A percentile compares a stretch with the other conserved stretches of the same genome.
phyloP scores from a whole-genome alignment of 441 rosid species.

The Iberis amara region DNA sequence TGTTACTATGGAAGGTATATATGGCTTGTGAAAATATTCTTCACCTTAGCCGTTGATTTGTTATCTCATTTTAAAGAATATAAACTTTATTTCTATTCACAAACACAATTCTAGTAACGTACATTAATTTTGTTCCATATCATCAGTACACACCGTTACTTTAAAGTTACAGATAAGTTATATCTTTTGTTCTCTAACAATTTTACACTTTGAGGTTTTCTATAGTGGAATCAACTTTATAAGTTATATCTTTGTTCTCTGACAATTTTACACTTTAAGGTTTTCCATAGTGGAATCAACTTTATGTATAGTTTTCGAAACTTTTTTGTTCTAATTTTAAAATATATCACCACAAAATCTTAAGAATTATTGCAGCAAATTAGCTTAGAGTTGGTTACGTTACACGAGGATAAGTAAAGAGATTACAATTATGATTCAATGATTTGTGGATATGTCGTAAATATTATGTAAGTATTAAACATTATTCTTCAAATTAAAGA shows the following conservation, averaged over 20 bases:
- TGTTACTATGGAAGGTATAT: too few species aligned
- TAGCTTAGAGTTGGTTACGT: background rate
- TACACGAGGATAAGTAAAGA: background rate
- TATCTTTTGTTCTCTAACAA: slow-evolving; percentile 23
- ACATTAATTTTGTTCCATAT: slow-evolving; percentile 24
- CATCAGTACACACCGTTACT: slow-evolving; percentile 27
- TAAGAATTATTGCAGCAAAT: background rate
- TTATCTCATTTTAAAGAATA: slow-evolving; percentile 23
- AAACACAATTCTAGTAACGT: slow-evolving; percentile 26
- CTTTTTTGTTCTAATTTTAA: background rate
- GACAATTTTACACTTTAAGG: too few species aligned
- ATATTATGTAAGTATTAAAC: background rate
- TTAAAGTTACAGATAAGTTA: slow-evolving; percentile 22
- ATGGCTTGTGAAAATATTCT: slow-evolving; percentile 18
- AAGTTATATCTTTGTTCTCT: slow-evolving; percentile 6
- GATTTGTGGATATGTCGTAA: background rate
- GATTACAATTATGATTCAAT: background rate
- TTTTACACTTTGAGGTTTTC: slow-evolving; percentile 10
- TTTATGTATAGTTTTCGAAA: too few species aligned
- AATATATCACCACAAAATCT: background rate
- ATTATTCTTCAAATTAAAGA: background rate
- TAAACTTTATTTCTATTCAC: slow-evolving; percentile 32
- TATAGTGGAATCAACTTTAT: slow-evolving; percentile 18
- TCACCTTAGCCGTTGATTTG: slow-evolving; percentile 28
- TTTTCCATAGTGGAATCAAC: too few species aligned